A percentile compares a stretch with the other conserved stretches of the same genome.
phyloP scores from a whole-genome alignment of 192 early-diverging fungal species.

The Coemansia brasiliensis region DNA sequence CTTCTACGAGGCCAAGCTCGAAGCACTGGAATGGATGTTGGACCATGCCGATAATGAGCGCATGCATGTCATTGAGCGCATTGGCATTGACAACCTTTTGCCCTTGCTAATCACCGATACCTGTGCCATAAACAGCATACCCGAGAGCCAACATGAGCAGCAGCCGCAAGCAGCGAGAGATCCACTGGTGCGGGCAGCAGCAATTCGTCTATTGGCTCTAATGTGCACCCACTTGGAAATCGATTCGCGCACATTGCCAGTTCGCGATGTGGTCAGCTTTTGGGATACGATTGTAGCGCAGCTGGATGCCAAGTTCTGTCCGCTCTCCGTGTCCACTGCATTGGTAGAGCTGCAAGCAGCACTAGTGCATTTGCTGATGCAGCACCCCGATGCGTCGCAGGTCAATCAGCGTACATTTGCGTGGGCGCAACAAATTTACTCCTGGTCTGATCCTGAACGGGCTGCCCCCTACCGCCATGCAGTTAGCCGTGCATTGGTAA shows the following conservation, averaged over 20 bases:
- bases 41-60: constrained; percentile 26
- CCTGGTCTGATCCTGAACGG: constrained; percentile 49
- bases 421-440: constrained; percentile 48
- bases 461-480: constrained; percentile 37
- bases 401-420: constrained; percentile 21
- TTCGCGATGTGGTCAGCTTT: constrained; percentile 21
- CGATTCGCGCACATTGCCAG: constrained; percentile 20
- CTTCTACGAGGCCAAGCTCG: constrained; percentile 49
- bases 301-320: constrained; percentile 19
- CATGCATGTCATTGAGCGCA: constrained; percentile 33
- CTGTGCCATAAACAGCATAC: background rate
- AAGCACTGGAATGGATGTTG: constrained; percentile 41
- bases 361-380: constrained; percentile 33
- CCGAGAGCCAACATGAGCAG: background rate
- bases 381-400: background rate
- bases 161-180: constrained; percentile 10
- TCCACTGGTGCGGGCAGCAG: constrained; percentile 31
- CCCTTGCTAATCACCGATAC: constrained; percentile 16
- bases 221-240: constrained; percentile 42
- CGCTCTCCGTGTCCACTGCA: constrained; percentile 41
- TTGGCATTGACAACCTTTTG: constrained; percentile 29
- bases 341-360: constrained; percentile 38
- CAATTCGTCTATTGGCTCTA: constrained; percentile 31
- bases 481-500: constrained; percentile 44
- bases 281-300: constrained; percentile 35